A percentile compares a stretch with the other conserved stretches of the same genome.
These are phyloP conservation scores for Sporisorium exsertum DNA, from an alignment of 1,284 basidiomycete species.

Conservation along the genomic window DNA sequence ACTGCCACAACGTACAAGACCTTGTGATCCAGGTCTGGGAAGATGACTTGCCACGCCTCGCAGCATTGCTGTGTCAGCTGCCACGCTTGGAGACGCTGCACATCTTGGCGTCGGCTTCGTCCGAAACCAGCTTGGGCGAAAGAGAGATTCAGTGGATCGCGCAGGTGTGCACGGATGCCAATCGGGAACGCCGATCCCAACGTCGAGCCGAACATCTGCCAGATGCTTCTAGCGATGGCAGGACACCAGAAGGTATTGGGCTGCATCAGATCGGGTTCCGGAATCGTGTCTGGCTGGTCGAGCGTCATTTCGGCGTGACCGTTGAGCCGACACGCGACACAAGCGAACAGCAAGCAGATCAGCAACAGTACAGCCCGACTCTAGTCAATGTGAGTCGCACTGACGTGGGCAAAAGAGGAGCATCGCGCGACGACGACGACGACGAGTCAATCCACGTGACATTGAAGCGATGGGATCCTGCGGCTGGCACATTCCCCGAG, in stretches of 20 bases:
- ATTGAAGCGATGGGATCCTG: conserved; percentile 58
- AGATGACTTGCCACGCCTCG: conserved; percentile 46
- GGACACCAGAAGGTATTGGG: conserved; percentile 21
- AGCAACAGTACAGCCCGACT: conserved; percentile 6
- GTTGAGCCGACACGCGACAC: conserved; percentile 1
- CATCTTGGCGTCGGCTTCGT: conserved; percentile 50
- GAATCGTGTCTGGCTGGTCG: conserved; percentile 65
- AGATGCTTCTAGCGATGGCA: background rate
- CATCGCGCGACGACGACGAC: conserved; percentile 10
- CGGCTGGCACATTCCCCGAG: conserved; percentile 57
- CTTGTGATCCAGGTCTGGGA: conserved; percentile 65
- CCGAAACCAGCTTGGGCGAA: conserved; percentile 44
- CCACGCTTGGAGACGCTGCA: conserved; percentile 52
- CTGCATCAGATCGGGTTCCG: conserved; percentile 63
- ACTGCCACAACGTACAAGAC: conserved; percentile 50
- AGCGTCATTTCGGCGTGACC: conserved; percentile 21
- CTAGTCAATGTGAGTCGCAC: conserved; percentile 32
- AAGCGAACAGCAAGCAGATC: background rate
- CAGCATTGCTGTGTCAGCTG: conserved; percentile 40
- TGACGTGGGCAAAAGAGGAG: background rate
- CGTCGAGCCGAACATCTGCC: conserved; percentile 13
- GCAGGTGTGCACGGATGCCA: conserved; percentile 35
- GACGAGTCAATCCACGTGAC: conserved; percentile 27
- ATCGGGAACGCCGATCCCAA: conserved; percentile 35
- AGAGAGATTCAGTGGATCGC: conserved; percentile 48